Conservation (phyloP, 148 eudicot genomes). For the Rhododendron simsii region DNA sequence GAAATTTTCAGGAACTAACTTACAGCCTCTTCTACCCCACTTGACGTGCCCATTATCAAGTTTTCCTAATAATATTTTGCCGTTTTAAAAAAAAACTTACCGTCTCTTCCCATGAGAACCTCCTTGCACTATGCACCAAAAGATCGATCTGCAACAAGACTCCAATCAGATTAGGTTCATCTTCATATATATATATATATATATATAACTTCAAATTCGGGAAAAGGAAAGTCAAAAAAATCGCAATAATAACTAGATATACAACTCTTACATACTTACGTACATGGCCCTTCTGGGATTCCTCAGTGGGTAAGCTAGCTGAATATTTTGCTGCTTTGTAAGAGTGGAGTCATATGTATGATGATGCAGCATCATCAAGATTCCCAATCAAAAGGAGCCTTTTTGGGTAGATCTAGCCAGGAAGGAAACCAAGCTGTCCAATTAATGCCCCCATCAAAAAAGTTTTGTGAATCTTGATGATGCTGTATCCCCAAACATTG, state of each 20-base stretch:
- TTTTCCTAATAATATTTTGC: too few relatives aligned
- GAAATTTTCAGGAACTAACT: neutral
- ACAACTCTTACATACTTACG: neutral
- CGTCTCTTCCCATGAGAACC: neutral
- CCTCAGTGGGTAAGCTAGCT: neutral
- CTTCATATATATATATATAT: neutral
- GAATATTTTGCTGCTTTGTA: neutral
- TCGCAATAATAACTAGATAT: neutral
- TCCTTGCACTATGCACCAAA: neutral
- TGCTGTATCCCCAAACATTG: constrained; percentile 51
- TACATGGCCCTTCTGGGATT: neutral
- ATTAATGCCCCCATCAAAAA: neutral
- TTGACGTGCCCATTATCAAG: too few relatives aligned
- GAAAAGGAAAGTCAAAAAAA: neutral
- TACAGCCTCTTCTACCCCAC: neutral
- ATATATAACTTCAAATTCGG: neutral
- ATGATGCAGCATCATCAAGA: constrained; percentile 67
- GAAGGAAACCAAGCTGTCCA: neutral
- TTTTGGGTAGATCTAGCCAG: neutral
- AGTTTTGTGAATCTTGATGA: constrained; percentile 51
- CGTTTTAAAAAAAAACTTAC: neutral
- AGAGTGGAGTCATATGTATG: constrained; percentile 31
- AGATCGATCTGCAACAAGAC: neutral
- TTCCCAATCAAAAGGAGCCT: constrained; percentile 26
- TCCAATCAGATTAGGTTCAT: neutral